Evolutionary conservation across 202 grass and related monocot genomes (phyloP), one percentile per base, ranked within the genome.

Genomic region (Saccharum hybrid): DNA sequence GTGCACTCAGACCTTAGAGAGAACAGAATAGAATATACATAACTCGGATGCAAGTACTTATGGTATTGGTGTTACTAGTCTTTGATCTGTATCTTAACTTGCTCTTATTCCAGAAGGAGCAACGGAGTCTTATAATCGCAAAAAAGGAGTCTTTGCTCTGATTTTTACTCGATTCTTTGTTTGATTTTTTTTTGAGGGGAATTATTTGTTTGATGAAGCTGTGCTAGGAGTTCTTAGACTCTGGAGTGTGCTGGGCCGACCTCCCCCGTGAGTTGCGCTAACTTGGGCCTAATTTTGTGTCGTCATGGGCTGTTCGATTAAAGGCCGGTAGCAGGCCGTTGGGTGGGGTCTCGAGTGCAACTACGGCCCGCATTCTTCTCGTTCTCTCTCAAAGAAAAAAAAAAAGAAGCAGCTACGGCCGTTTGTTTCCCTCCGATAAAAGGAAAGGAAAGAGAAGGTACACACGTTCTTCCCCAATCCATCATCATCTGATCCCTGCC

Each of bases 11-110:
- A 21, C 66, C 71, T 54, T 2, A 46, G 61, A 41, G 34, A 36
- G 68, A 83, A 83, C 19, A 41, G 1, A 67, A 45, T 19, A 19
- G 41, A 52, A 68, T 82, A 61, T 74, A 68, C 45, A 82, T 78
- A 76, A 36, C 30, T 60, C 8, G 19, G 59, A 19, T 61, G 38
- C 38, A 2, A 41, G 8, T 66, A 19, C 6, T 46, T 41, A 1
- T 84, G 52, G 10, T 68, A 10, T 51, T 80, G 16, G 19, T 66
- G 60, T 12, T 68, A 52, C 11, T 63, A 36, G 10, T 69, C 11
- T 65, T 16, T 26, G 19, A 3, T 48, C 61, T 67, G 14, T 37
- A 64, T 34, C 38, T 33, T 15, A 41, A 41, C 37, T 61, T 41
- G n/a, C 22, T 88, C 16, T 80, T 26, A 26, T 39, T 16, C 34